Evolutionary conservation across 306 rosid genomes (phyloP), one percentile per base, ranked within the genome.

Genomic region (Hippophae rhamnoides): DNA sequence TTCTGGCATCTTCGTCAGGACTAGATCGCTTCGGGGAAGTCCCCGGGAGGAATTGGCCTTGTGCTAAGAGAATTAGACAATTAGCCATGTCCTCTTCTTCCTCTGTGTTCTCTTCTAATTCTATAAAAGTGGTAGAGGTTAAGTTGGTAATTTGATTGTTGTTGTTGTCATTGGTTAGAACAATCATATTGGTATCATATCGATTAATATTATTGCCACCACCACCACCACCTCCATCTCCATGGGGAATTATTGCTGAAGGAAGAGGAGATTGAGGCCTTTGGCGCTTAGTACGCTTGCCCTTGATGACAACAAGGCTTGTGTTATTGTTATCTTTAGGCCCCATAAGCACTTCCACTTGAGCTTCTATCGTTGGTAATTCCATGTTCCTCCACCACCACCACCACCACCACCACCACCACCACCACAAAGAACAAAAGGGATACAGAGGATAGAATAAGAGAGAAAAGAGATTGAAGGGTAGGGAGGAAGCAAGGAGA

Each of bases 41-140:
- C 53, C 64, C 18, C 1, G 7, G 73, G 43, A 63, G 47, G 14
- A 93, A 81, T 62, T 72, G 83, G 45, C 95, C 97, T 66, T 65
- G 94, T 31, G 97, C 94, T 6, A 90, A 62, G 10, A 90, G 94
- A 70, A 90, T 90, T 2, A 90, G 75, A 45, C 97, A 90, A 42
- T 86, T 84, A 6, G 97, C 97, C 94, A 86, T 80, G 66, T 90
- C 94, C 64, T 90, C 82, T 56, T 87, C 97, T 64, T 87, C 94
- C 43, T 82, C 84, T 0, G 74, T 69, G 72, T 72, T 70, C 6
- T 68, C 80, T 7, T 79, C 80, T 8, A 43, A 11, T 13, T 11
- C 7, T 48, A 12, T 80, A 9, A 77, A 72, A 57, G 85, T 58
- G 38, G 82, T 66, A 2, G 82, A 64, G 2, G 87, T 68, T 49